Evolutionary conservation across 1,284 basidiomycete species (phyloP).

Genomic region (Mycena citricolor): DNA sequence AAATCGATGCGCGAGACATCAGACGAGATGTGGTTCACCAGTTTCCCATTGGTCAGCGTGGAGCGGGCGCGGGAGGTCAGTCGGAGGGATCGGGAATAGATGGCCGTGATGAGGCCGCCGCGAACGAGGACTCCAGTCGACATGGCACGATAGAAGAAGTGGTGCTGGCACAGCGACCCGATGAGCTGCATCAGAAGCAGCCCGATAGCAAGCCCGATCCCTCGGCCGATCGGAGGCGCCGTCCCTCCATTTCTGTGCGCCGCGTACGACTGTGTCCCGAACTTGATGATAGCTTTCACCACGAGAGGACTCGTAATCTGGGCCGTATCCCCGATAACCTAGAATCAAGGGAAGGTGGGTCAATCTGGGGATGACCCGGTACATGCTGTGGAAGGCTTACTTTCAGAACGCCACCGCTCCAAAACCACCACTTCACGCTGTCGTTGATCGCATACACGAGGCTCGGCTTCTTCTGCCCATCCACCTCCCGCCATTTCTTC

Average conservation of each 20-base stretch:
- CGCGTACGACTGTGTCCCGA: constrained; percentile 64
- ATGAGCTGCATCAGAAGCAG: constrained; percentile 55
- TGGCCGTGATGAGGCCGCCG: constrained; percentile 85
- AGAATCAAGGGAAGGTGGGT: no score
- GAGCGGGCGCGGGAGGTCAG: constrained; percentile 83
- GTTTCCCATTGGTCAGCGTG: constrained; percentile 80
- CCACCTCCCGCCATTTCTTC: constrained; percentile 61
- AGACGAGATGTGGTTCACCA: constrained; percentile 92
- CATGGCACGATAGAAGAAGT: constrained; percentile 77
- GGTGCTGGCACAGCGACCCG: constrained; percentile 70
- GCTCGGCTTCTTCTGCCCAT: constrained; percentile 67
- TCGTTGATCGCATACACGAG: constrained; percentile 79
- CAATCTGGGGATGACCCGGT: no score
- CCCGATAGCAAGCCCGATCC: constrained; percentile 51
- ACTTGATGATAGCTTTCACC: constrained; percentile 82
- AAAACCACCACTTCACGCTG: constrained; percentile 80
- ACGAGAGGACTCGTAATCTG: constrained; percentile 77
- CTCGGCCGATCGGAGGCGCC: constrained; percentile 63
- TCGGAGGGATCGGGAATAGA: constrained; percentile 79
- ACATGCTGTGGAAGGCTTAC: no score
- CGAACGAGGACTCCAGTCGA: constrained; percentile 77
- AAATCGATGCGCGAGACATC: constrained; percentile 93
- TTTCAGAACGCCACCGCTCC: constrained; percentile 78
- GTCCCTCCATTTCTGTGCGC: constrained; percentile 46
- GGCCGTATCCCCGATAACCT: constrained; percentile 69